Conservation (phyloP, 2,329 filamentous ascomycete species). For the Tolypocladium sp. region DNA sequence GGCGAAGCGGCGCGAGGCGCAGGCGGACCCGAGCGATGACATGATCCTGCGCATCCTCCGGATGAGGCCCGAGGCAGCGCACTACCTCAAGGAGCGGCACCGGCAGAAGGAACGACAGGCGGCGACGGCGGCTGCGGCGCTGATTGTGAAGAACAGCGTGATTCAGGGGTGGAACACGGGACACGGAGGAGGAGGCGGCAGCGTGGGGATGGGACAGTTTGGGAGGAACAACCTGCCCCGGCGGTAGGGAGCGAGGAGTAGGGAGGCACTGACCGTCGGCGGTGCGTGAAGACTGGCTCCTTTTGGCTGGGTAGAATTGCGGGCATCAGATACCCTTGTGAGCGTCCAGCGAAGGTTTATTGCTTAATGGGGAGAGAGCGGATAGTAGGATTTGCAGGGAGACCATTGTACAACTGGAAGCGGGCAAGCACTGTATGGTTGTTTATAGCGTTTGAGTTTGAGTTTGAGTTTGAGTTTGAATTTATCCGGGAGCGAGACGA, state of each 20-base stretch:
- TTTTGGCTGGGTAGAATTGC: background rate
- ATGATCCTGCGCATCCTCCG: constrained; percentile 93
- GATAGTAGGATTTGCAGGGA: background rate
- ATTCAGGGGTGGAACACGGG: constrained; percentile 43
- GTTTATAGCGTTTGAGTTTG: background rate
- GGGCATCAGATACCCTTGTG: background rate
- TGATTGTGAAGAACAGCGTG: constrained; percentile 90
- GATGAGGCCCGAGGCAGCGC: constrained; percentile 84
- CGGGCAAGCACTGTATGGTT: background rate
- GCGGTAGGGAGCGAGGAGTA: constrained; percentile 23
- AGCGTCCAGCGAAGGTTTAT: background rate
- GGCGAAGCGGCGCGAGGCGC: constrained; percentile 88
- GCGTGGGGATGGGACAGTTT: constrained; percentile 25
- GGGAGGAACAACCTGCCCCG: constrained; percentile 37
- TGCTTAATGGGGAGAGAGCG: background rate
- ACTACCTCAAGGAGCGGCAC: constrained; percentile 82
- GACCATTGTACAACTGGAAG: background rate
- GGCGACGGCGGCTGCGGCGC: constrained; percentile 80
- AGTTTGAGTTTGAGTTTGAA: background rate
- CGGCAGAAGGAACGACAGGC: constrained; percentile 90
- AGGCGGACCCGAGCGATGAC: constrained; percentile 94
- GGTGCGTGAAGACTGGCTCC: background rate
- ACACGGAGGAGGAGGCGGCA: constrained; percentile 10
- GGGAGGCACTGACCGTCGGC: background rate
- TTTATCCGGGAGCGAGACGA: too few species aligned